Percentiles rank a stretch among this genome's conserved stretches.
These are phyloP conservation scores for Pseudogymnoascus destructans DNA, from an alignment of 2,329 filamentous ascomycete genomes.

Conservation along the genomic window DNA sequence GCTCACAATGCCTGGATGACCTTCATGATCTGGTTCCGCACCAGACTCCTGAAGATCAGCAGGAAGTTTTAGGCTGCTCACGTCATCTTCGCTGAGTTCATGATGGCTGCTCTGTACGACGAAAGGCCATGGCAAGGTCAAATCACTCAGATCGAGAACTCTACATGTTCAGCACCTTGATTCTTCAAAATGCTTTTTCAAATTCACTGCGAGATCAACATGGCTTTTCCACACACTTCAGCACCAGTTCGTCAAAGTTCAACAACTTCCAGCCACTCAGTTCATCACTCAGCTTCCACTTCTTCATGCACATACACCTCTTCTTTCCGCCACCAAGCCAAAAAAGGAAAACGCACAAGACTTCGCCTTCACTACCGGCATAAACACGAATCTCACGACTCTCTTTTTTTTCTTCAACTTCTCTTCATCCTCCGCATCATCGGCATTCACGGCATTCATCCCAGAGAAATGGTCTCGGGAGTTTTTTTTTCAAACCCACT, in stretches of 20 bases:
- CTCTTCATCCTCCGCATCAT: not conserved
- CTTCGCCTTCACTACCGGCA: not conserved
- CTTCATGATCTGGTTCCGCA: slow-evolving; percentile 51
- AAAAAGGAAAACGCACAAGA: not conserved
- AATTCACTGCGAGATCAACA: not conserved
- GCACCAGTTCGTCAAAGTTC: not conserved
- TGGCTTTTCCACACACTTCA: not conserved
- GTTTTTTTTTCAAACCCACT: not conserved
- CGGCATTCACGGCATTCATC: not conserved
- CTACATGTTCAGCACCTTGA: not conserved
- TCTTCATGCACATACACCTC: not conserved
- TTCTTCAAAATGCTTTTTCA: not conserved
- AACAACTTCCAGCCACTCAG: not conserved
- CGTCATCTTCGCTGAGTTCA: not conserved
- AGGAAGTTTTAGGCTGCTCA: slow-evolving; percentile 12
- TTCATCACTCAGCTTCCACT: not conserved
- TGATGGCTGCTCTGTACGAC: not conserved
- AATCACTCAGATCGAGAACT: not conserved
- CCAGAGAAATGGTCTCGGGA: slow-evolving; percentile 3
- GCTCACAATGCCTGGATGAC: slow-evolving; percentile 49
- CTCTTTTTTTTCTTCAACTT: not conserved
- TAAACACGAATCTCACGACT: not conserved
- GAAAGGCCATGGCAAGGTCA: not conserved
- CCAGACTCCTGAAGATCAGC: slow-evolving; percentile 36
- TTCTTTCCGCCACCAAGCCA: not conserved